Conservation (phyloP, 805 yeast genomes). For the Candida fluviatilis region DNA sequence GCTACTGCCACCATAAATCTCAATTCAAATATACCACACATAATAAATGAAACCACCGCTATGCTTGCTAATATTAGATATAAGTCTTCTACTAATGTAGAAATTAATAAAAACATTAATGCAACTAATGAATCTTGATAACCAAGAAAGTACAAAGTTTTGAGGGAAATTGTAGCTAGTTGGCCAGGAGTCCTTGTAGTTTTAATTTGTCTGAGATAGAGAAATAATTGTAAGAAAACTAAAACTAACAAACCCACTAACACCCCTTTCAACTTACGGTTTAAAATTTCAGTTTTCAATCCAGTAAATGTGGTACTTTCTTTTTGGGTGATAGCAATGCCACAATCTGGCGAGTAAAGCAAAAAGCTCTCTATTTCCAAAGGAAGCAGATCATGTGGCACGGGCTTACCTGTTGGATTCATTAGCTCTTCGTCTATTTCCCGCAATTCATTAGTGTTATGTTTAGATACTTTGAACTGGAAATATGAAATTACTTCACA, state of each 20-base stretch:
- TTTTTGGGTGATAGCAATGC: constrained; percentile 40
- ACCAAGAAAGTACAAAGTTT: constrained; percentile 55
- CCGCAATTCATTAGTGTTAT: constrained; percentile 48
- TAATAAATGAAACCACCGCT: constrained; percentile 63
- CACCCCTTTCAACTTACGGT: constrained; percentile 29
- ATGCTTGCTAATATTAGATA: constrained; percentile 67
- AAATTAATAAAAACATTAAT: constrained; percentile 55
- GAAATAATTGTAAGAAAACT: constrained; percentile 45
- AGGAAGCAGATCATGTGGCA: constrained; percentile 48
- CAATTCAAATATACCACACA: constrained; percentile 72
- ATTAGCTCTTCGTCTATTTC: constrained; percentile 68
- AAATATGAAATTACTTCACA: constrained; percentile 74
- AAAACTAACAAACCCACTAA: constrained; percentile 46
- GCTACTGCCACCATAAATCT: constrained; percentile 66
- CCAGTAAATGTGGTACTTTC: constrained; percentile 39
- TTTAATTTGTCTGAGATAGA: constrained; percentile 67
- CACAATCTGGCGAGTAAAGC: constrained; percentile 89
- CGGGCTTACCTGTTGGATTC: constrained; percentile 78
- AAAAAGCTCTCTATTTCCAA: constrained; percentile 53
- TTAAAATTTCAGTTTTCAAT: constrained; percentile 48
- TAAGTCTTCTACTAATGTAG: constrained; percentile 51
- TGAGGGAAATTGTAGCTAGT: constrained; percentile 58
- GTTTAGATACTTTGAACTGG: constrained; percentile 62
- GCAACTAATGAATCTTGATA: constrained; percentile 72
- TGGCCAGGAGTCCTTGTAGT: constrained; percentile 75